phyloP scores from a whole-genome alignment of 2,329 filamentous ascomycete species.

The Curvularia verruculosa region DNA sequence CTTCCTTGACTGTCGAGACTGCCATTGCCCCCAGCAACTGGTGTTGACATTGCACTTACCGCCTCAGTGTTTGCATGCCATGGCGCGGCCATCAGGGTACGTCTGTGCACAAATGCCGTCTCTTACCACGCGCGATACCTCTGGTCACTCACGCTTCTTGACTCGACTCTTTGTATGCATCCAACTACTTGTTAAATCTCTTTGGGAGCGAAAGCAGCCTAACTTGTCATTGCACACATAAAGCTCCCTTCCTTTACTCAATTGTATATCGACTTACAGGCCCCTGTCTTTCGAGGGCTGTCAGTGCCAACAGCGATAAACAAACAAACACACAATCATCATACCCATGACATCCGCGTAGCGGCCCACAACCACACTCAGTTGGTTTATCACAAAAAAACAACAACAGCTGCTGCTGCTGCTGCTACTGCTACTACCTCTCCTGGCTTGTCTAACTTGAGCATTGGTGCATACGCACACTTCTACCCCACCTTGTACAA shows the following conservation, averaged over 20 bases:
- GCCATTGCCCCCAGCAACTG: constrained; percentile 15
- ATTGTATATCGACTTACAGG: constrained; percentile 26
- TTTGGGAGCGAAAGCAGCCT: constrained; percentile 36
- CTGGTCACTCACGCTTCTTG: constrained; percentile 21
- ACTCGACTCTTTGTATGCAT: constrained; percentile 36
- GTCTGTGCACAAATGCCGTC: constrained; percentile 29
- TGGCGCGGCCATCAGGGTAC: constrained; percentile 17
- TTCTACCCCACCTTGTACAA: constrained; percentile 35
- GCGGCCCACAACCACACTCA: constrained; percentile 18
- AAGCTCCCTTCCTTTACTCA: constrained; percentile 39
- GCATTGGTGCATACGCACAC: constrained; percentile 14
- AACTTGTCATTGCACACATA: constrained; percentile 33
- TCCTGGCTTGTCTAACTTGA: background rate
- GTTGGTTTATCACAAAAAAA: constrained; percentile 19
- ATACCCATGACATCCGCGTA: constrained; percentile 25
- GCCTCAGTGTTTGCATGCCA: constrained; percentile 27
- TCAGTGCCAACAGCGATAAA: constrained; percentile 33
- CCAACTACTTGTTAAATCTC: constrained; percentile 44
- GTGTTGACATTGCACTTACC: constrained; percentile 31
- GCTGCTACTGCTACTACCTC: no score
- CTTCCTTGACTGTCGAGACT: constrained; percentile 19
- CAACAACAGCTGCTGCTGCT: constrained; percentile 19
- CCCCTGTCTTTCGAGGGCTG: constrained; percentile 20
- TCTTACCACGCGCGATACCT: constrained; percentile 6
- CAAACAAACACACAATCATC: constrained; percentile 20